Base-by-base conservation (phyloP, 495 filamentous ascomycete species). In the Aspergillus leporis region DNA sequence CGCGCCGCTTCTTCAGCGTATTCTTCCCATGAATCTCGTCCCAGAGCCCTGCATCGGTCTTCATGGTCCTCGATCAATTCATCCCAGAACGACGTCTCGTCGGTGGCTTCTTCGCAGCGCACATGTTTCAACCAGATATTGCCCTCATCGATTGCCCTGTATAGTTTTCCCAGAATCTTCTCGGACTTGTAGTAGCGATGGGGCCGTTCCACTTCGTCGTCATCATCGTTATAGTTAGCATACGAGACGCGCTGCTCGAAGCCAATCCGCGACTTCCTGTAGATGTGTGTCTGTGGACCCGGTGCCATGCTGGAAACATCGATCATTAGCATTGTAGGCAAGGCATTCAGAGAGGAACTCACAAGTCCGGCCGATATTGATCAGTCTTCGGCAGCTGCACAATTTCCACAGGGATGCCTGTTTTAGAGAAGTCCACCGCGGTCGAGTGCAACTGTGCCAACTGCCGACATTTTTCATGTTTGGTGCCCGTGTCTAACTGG, bases 361-460 rank as follows among this genome's bases (percentile, higher is more conserved):
- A 68, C 62, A 87, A 89, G 61, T 88, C 87, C 5, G 86, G 86
- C 12, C 82, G 73, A 31, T 61, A 69, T 0, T 57, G 66, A 43
- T 65, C 73, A 54, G 66, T 71, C 40, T 45, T 70, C 6, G 80
- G 86, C 30, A 81, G 62, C 34, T 74, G 59, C 1, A 30, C 52
- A 48, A 81, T 72, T 16, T 32, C 56, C 18, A 92, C 90, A 0
- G 87, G 80, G 28, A 85, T 82, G 0, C 91, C 91, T 0, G 88
- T 86, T 67, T 96, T 94, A 2, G 86, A 89, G 61, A 88, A 96
- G 68, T 96, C 91, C 1, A 96, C 91, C 0, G 89, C 90, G 0
- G 78, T 86, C 0, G 90, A 94, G 54, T 88, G 85, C 66, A 94
- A 70, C 53, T 83, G 76, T 4, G 91, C 90, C 1, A 95, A 75